A percentile compares a stretch with the other conserved stretches of the same genome.
These are phyloP conservation scores for Parastagonospora avenae DNA, from an alignment of 2,329 filamentous ascomycete species.

Conservation along the genomic window DNA sequence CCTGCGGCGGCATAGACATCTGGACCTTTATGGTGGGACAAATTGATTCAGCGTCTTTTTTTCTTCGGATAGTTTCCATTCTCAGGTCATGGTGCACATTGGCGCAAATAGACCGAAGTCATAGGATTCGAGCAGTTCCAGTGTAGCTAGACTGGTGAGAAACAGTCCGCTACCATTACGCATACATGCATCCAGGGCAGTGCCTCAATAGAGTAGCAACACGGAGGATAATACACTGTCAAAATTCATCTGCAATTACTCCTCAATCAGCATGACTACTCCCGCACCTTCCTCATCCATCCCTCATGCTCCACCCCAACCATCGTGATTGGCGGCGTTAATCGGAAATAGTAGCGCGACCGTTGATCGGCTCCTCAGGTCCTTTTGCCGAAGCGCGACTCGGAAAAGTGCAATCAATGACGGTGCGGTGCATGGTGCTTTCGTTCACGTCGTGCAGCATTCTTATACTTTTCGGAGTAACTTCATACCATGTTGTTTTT, in stretches of 20 bases:
- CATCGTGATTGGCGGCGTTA: not conserved
- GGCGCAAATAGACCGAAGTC: too few species aligned
- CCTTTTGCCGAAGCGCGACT: not conserved
- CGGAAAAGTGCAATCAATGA: conserved; percentile 4
- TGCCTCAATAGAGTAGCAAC: too few species aligned
- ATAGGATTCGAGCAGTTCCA: too few species aligned
- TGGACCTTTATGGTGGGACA: too few species aligned
- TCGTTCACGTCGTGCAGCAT: not conserved
- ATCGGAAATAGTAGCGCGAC: conserved; percentile 1
- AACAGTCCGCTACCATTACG: too few species aligned
- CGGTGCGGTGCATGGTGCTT: not conserved
- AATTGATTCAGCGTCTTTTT: too few species aligned
- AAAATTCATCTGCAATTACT: not conserved
- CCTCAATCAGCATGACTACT: not conserved
- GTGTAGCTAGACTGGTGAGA: too few species aligned
- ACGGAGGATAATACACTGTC: too few species aligned
- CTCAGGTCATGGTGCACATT: too few species aligned
- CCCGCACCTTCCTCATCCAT: not conserved
- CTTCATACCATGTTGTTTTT: not conserved
- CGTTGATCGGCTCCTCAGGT: not conserved
- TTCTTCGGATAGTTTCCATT: too few species aligned
- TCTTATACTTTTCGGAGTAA: not conserved
- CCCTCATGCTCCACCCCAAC: not conserved
- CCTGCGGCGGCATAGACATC: conserved; percentile 4
- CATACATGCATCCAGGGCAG: too few species aligned